phyloP scores from a whole-genome alignment of 2,329 filamentous ascomycete species.

The Colletotrichum phormii region DNA sequence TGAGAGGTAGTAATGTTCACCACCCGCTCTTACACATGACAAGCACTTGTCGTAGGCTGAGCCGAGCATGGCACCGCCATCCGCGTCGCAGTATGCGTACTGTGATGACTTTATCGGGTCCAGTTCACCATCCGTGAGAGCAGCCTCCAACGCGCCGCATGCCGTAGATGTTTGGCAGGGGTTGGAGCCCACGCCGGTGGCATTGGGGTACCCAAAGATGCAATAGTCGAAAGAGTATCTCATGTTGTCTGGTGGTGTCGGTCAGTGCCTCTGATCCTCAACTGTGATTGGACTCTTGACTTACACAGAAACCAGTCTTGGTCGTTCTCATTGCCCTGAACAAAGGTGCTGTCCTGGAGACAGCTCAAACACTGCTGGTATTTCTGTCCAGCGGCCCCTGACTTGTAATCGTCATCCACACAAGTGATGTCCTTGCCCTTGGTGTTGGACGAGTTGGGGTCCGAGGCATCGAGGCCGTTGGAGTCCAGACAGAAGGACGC shows the following conservation, averaged over 20 bases:
- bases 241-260: slow-evolving; percentile 59
- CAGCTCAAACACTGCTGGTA: slow-evolving; percentile 64
- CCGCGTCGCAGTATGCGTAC: slow-evolving; percentile 60
- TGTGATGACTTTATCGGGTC: slow-evolving; percentile 44
- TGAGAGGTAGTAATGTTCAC: slow-evolving; percentile 56
- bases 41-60: slow-evolving; percentile 53
- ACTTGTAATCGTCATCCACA: slow-evolving; percentile 55
- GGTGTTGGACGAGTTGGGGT: slow-evolving; percentile 60
- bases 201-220: slow-evolving; percentile 64
- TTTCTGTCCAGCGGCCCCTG: slow-evolving; percentile 53
- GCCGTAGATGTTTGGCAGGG: slow-evolving; percentile 64
- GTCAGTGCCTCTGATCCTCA: not conserved
- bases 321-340: slow-evolving; percentile 61
- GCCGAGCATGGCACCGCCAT: slow-evolving; percentile 50
- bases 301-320: slow-evolving; percentile 68
- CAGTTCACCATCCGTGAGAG: slow-evolving; percentile 54
- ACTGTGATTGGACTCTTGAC: slow-evolving; percentile 39
- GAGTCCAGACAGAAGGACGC: slow-evolving; percentile 61
- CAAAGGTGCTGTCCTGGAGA: slow-evolving; percentile 62
- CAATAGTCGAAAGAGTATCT: slow-evolving; percentile 65
- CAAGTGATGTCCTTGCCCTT: slow-evolving; percentile 60
- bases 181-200: slow-evolving; percentile 54
- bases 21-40: slow-evolving; percentile 57
- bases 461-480: slow-evolving; percentile 52
- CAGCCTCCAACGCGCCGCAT: slow-evolving; percentile 57